Conservation (phyloP, 106 monocot genomes). For the Dendrobium catenatum region DNA sequence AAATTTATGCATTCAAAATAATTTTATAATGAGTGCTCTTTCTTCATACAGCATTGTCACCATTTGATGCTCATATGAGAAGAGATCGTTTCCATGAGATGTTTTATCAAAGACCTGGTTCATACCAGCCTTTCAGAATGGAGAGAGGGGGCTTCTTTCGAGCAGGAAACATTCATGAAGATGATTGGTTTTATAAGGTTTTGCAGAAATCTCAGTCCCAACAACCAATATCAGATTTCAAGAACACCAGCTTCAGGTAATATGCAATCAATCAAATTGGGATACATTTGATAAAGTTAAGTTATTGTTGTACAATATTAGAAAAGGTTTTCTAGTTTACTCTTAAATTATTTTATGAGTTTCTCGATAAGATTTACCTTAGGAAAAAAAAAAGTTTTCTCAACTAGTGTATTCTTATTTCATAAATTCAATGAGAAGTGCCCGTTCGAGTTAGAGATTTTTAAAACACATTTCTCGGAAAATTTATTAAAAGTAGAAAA, state of each 20-base stretch:
- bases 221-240: constrained; percentile 24
- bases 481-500: too few relatives aligned
- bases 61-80: constrained; percentile 26
- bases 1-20: background rate
- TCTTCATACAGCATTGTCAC: constrained; percentile 17
- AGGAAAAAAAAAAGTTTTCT: too few relatives aligned
- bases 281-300: too few relatives aligned
- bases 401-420: too few relatives aligned
- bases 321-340: too few relatives aligned
- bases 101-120: constrained; percentile 29
- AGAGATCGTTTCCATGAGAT: constrained; percentile 19
- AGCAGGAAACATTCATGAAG: constrained; percentile 14
- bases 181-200: constrained; percentile 15
- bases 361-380: too few relatives aligned
- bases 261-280: background rate
- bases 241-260: constrained; percentile 33
- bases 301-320: too few relatives aligned
- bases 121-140: constrained; percentile 27
- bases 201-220: constrained; percentile 14
- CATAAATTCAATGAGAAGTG: too few relatives aligned
- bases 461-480: too few relatives aligned
- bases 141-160: constrained; percentile 19
- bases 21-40: background rate
- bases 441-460: too few relatives aligned
- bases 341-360: too few relatives aligned